Evolutionary conservation across 768 basidiomycete genomes (phyloP).

Genomic region (Suillus subaureus): DNA sequence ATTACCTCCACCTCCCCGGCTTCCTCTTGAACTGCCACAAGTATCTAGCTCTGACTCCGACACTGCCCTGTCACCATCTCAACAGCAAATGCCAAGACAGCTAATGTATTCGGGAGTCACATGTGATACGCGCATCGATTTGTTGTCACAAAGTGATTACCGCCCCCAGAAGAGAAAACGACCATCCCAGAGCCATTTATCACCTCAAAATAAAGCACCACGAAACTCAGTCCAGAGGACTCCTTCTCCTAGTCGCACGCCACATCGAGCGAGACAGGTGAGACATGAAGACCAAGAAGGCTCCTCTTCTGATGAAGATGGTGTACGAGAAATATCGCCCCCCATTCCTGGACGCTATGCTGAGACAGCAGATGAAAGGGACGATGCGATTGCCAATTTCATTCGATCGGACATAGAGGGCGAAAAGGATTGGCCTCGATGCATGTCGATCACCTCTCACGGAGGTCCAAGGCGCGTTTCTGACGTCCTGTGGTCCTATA

Average conservation of each 20-base stretch:
- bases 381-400: constrained; percentile 44
- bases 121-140: constrained; percentile 31
- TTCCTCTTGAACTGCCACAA: constrained; percentile 14
- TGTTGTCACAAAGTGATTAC: constrained; percentile 26
- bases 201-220: neutral
- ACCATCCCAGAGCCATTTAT: neutral
- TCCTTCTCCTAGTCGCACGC: neutral
- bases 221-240: neutral
- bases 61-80: constrained; percentile 14
- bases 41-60: constrained; percentile 24
- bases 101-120: constrained; percentile 19
- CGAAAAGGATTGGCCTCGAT: constrained; percentile 47
- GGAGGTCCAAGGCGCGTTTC: constrained; percentile 41
- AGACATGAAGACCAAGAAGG: neutral
- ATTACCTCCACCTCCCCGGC: constrained; percentile 25
- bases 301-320: neutral
- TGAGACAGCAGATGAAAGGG: constrained; percentile 41
- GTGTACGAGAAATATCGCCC: constrained; percentile 19
- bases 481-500: constrained; percentile 51
- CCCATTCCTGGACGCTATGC: constrained; percentile 29
- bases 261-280: neutral
- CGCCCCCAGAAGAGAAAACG: constrained; percentile 13
- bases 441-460: constrained; percentile 41
- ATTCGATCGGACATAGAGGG: constrained; percentile 47
- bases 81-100: constrained; percentile 5